Conservation (phyloP, 768 basidiomycete species). For the Jaapia argillacea region DNA sequence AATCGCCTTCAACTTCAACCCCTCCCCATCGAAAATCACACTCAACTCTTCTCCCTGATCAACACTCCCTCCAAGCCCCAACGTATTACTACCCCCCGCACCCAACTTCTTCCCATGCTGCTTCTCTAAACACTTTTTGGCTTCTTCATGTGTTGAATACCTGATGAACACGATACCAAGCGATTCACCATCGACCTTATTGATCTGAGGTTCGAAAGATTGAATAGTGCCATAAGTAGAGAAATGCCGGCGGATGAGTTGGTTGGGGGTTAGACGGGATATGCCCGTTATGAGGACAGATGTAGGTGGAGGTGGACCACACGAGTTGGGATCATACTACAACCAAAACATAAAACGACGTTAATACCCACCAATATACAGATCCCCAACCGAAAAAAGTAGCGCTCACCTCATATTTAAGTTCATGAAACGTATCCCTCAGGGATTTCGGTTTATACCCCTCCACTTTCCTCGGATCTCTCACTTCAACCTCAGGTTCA, state of each 20-base stretch:
- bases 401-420: slow-evolving; percentile 46
- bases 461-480: slow-evolving; percentile 48
- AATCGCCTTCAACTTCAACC: slow-evolving; percentile 50
- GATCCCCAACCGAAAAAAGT: slow-evolving; percentile 1
- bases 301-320: slow-evolving; percentile 61
- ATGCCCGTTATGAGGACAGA: slow-evolving; percentile 66
- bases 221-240: slow-evolving; percentile 46
- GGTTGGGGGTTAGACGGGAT: slow-evolving; percentile 59
- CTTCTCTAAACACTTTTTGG: slow-evolving; percentile 50
- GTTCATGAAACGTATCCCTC: slow-evolving; percentile 32
- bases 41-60: slow-evolving; percentile 53
- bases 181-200: slow-evolving; percentile 69
- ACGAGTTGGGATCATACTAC: slow-evolving; percentile 71
- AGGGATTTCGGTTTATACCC: slow-evolving; percentile 18
- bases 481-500: slow-evolving; percentile 28
- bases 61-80: slow-evolving; percentile 19
- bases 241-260: slow-evolving; percentile 59
- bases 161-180: slow-evolving; percentile 76
- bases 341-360: slow-evolving; percentile 3
- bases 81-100: slow-evolving; percentile 28
- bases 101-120: slow-evolving; percentile 59
- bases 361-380: neutral
- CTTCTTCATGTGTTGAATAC: slow-evolving; percentile 57
- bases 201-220: slow-evolving; percentile 70
- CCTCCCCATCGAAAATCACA: slow-evolving; percentile 76